These are phyloP conservation scores for Chlorella sp. DNA, from an alignment of 139 green algal genomes.

Conservation along the genomic window DNA sequence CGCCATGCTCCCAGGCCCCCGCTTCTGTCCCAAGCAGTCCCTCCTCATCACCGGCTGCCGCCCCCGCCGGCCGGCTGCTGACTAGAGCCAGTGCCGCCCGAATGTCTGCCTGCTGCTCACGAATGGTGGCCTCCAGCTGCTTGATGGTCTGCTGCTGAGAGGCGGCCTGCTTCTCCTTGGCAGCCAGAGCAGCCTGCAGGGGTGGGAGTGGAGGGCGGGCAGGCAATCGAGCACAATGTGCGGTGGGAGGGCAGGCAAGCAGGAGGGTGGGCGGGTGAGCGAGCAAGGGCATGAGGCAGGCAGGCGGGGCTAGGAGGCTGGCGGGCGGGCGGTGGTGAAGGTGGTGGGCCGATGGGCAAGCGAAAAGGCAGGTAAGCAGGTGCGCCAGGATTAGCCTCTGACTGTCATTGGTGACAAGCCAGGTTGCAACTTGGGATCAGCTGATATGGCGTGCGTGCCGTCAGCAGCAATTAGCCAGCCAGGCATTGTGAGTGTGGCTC, in stretches of 20 bases:
- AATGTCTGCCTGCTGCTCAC: constrained; percentile 43
- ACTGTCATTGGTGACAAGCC: too few relatives aligned
- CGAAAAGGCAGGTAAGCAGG: too few relatives aligned
- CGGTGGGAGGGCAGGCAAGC: too few relatives aligned
- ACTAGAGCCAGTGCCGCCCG: constrained; percentile 36
- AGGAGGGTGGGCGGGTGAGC: too few relatives aligned
- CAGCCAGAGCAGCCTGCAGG: neutral
- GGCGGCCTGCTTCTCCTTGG: constrained; percentile 6
- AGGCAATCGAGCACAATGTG: too few relatives aligned
- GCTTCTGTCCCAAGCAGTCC: neutral
- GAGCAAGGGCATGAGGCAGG: neutral
- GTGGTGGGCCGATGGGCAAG: neutral
- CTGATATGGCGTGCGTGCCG: neutral
- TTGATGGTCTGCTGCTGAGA: constrained; percentile 30
- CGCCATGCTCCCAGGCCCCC: neutral
- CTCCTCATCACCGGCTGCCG: neutral
- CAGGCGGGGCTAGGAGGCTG: neutral
- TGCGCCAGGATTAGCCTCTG: too few relatives aligned
- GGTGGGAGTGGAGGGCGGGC: too few relatives aligned
- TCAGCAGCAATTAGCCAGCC: neutral
- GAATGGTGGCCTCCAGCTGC: constrained; percentile 34
- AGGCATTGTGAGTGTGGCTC: neutral
- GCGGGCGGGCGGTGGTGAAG: neutral
- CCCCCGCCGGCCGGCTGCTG: neutral
- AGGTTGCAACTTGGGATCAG: neutral